Conservation (phyloP, 2,329 filamentous ascomycete genomes). For the Stachybotrys chartarum region DNA sequence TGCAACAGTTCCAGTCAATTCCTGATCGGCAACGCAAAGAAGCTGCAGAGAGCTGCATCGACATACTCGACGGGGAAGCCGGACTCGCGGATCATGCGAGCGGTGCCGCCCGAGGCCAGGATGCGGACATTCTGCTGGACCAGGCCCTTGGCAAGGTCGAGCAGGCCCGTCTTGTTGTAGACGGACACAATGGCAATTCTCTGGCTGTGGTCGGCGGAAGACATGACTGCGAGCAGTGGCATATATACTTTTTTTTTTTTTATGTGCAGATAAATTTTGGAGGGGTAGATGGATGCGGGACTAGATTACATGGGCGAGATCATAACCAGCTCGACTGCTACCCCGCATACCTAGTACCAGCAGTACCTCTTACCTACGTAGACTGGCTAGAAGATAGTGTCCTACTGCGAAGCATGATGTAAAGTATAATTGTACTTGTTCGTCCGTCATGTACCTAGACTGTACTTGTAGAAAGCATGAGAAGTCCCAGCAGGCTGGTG, state of each 20-base stretch:
- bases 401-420: too few species aligned
- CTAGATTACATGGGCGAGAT: not conserved
- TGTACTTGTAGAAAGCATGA: too few species aligned
- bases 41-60: not conserved
- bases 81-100: conserved; percentile 93
- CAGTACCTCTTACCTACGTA: too few species aligned
- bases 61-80: conserved; percentile 89
- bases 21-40: not conserved
- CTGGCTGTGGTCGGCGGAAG: conserved; percentile 21
- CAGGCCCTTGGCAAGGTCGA: conserved; percentile 88
- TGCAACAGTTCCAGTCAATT: conserved; percentile 23
- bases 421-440: too few species aligned
- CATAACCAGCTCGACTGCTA: not conserved
- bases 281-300: conserved; percentile 1
- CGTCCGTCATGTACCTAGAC: too few species aligned
- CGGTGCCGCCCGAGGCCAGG: conserved; percentile 89
- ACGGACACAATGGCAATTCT: conserved; percentile 88
- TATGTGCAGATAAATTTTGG: not conserved
- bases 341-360: not conserved
- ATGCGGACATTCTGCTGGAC: conserved; percentile 85
- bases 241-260: not conserved
- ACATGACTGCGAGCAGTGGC: not conserved
- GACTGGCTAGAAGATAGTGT: too few species aligned
- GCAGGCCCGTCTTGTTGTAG: conserved; percentile 94
- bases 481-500: too few species aligned